Evolutionary conservation across 129 eudicot genomes (phyloP).

Genomic region (Lactuca saligna): DNA sequence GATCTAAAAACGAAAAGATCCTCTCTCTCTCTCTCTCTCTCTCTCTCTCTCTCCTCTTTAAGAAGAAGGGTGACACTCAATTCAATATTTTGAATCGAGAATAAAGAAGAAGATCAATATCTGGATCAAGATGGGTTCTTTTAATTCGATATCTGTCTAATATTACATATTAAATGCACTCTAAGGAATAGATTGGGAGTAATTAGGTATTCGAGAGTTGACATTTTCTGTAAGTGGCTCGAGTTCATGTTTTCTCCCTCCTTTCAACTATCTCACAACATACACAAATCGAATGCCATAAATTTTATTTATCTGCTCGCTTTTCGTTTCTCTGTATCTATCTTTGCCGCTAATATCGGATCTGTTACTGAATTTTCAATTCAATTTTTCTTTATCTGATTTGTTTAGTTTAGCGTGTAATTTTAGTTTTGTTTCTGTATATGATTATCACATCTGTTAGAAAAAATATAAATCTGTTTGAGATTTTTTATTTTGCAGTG

Average conservation of each 20-base stretch:
- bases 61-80: no score
- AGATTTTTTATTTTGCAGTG: constrained; percentile 25
- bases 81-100: no score
- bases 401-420: constrained; percentile 2
- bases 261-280: constrained; percentile 1
- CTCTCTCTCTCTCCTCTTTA: no score
- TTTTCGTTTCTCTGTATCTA: constrained; percentile 8
- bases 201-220: constrained; percentile 29
- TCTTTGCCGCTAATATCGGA: constrained; percentile 27
- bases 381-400: not conserved
- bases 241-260: constrained; percentile 11
- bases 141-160: constrained; percentile 19
- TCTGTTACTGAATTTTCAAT: constrained; percentile 14
- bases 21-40: no score
- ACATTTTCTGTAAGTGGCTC: constrained; percentile 15
- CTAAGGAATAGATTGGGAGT: constrained; percentile 8
- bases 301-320: constrained; percentile 15
- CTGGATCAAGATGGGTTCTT: no score
- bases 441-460: not conserved
- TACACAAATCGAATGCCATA: constrained; percentile 13
- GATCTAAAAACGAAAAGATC: no score
- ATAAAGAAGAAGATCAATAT: no score
- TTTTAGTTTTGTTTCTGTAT: constrained; percentile 13
- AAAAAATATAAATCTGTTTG: constrained; percentile 5
- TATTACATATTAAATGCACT: constrained; percentile 28